These are phyloP conservation scores for Piper betle DNA, from an alignment of 164 flowering plant species.

Conservation along the genomic window DNA sequence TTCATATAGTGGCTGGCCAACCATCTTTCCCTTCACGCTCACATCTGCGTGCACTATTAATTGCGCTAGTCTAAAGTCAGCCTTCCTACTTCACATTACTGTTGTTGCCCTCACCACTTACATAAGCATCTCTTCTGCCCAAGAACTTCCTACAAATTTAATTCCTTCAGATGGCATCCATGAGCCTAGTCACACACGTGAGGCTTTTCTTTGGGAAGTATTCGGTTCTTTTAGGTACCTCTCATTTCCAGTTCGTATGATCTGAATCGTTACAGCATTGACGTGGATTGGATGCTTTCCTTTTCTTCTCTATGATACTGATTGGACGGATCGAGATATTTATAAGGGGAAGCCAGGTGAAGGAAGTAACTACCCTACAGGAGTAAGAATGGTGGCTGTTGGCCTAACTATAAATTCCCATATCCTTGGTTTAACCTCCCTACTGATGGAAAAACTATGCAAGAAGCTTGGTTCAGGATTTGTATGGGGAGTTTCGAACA, in stretches of 20 bases:
- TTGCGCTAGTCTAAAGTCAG: constrained; percentile 93
- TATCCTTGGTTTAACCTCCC: constrained; percentile 71
- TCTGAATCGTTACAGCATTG: constrained; percentile 57
- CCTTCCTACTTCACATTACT: constrained; percentile 55
- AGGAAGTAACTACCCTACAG: constrained; percentile 47
- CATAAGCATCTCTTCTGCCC: constrained; percentile 53
- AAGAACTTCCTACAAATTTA: constrained; percentile 41
- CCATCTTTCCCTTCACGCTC: constrained; percentile 57
- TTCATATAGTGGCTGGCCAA: constrained; percentile 73
- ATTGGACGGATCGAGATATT: constrained; percentile 98
- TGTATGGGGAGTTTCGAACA: constrained; percentile 82
- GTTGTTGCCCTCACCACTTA: constrained; percentile 56
- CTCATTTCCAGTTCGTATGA: constrained; percentile 52
- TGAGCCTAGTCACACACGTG: constrained; percentile 30
- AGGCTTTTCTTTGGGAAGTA: constrained; percentile 85
- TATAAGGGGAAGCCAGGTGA: constrained; percentile 78
- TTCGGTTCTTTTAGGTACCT: constrained; percentile 66
- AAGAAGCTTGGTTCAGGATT: constrained; percentile 82
- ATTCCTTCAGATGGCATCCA: constrained; percentile 21
- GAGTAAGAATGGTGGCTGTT: constrained; percentile 88
- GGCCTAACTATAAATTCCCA: constrained; percentile 86
- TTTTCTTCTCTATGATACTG: constrained; percentile 89
- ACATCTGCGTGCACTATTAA: constrained; percentile 49
- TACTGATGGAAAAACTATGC: constrained; percentile 82
- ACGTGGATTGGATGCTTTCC: constrained; percentile 99